phyloP scores from a whole-genome alignment of 2,329 filamentous ascomycete genomes.

The Colletotrichum aenigma region DNA sequence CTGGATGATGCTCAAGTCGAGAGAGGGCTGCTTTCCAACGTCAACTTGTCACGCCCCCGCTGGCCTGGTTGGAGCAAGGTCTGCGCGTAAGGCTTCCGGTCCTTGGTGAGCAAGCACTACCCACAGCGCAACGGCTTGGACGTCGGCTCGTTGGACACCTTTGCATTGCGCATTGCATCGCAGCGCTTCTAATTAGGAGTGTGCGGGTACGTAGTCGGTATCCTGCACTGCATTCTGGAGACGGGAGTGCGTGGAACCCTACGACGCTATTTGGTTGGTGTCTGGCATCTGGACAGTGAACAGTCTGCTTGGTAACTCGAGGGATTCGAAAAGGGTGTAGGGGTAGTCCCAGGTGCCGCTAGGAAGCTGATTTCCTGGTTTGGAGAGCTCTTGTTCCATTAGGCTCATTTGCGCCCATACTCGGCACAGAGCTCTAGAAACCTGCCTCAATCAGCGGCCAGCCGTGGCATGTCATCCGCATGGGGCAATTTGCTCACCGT shows the following conservation, averaged over 20 bases:
- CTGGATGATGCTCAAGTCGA: neutral
- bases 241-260: neutral
- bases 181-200: neutral
- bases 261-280: neutral
- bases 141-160: neutral
- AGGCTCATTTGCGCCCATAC: conserved; percentile 12
- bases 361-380: conserved; percentile 20
- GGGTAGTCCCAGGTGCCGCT: conserved; percentile 9
- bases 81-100: conserved; percentile 16
- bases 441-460: conserved; percentile 13
- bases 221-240: neutral
- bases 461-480: conserved; percentile 15
- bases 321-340: conserved; percentile 2
- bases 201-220: neutral
- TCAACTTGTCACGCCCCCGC: neutral
- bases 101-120: neutral
- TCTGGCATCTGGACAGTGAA: neutral
- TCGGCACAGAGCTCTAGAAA: conserved; percentile 12
- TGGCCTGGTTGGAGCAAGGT: neutral
- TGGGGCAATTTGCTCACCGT: conserved; percentile 4
- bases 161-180: neutral
- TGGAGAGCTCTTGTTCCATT: conserved; percentile 10
- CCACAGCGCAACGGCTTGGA: neutral
- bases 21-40: neutral
- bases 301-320: neutral